Percentiles rank a stretch among this genome's conserved stretches.
These are phyloP conservation scores for Lentinula lateritia DNA, from an alignment of 768 basidiomycete genomes.

Conservation along the genomic window DNA sequence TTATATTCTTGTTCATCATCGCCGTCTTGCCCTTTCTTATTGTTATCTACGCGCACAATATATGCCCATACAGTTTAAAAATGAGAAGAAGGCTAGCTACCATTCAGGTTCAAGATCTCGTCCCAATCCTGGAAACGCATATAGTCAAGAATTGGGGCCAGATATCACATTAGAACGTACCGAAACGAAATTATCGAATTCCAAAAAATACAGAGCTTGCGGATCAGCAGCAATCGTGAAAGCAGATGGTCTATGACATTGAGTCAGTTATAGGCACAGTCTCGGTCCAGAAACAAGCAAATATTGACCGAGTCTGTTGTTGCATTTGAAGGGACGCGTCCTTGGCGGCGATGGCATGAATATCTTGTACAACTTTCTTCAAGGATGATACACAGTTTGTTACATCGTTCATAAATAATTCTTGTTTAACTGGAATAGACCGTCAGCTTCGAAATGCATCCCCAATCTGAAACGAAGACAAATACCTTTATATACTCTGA, in stretches of 20 bases:
- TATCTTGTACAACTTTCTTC: conserved; percentile 72
- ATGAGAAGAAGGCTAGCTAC: not conserved
- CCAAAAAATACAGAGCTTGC: conserved; percentile 39
- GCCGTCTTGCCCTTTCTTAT: conserved; percentile 11
- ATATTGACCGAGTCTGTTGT: conserved; percentile 51
- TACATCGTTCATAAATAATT: conserved; percentile 77
- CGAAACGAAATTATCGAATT: conserved; percentile 61
- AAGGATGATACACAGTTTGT: conserved; percentile 70
- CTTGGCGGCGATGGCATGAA: conserved; percentile 37
- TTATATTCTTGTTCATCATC: conserved; percentile 41
- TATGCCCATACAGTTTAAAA: not conserved
- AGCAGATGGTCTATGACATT: conserved; percentile 35
- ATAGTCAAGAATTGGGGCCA: not conserved
- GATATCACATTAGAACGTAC: conserved; percentile 24
- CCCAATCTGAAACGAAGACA: not conserved
- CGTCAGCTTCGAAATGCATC: not conserved
- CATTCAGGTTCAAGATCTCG: conserved; percentile 44
- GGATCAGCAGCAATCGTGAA: conserved; percentile 52
- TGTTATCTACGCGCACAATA: not conserved
- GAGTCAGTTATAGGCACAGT: not conserved
- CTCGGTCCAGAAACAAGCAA: no score
- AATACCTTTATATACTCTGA: conserved; percentile 46
- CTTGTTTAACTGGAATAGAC: conserved; percentile 63
- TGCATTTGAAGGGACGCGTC: conserved; percentile 70
- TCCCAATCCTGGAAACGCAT: conserved; percentile 49